Conservation (phyloP, 2,329 filamentous ascomycete species). For the Xylaria sp. region DNA sequence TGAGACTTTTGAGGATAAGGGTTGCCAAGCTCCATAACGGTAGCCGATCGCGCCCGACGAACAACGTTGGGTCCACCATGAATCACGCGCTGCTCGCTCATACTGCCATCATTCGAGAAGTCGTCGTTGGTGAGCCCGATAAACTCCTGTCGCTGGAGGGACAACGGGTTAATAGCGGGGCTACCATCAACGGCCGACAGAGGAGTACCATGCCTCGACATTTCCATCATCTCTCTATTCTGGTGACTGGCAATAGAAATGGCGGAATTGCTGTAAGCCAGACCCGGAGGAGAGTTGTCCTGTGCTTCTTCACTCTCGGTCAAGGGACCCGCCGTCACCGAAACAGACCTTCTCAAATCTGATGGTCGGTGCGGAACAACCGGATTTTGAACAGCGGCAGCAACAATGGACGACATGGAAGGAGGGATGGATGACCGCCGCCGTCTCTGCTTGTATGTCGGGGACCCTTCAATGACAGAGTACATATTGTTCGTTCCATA, state of each 20-base stretch:
- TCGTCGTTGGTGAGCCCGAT: conserved; percentile 59
- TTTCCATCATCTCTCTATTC: conserved; percentile 72
- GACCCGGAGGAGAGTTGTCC: conserved; percentile 72
- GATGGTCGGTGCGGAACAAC: conserved; percentile 72
- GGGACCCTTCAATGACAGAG: conserved; percentile 94
- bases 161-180: conserved; percentile 65
- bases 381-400: conserved; percentile 51
- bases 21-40: conserved; percentile 82
- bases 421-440: conserved; percentile 89
- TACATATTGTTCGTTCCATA: conserved; percentile 76
- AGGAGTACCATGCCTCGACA: conserved; percentile 89
- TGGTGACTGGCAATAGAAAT: conserved; percentile 61
- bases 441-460: conserved; percentile 96
- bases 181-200: conserved; percentile 78
- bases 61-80: conserved; percentile 69
- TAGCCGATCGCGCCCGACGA: conserved; percentile 86
- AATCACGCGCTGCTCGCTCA: conserved; percentile 62
- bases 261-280: conserved; percentile 65
- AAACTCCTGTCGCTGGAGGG: conserved; percentile 67
- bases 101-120: conserved; percentile 50
- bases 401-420: conserved; percentile 63
- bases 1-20: conserved; percentile 98
- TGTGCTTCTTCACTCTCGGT: conserved; percentile 73
- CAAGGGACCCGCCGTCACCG: conserved; percentile 76
- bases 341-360: conserved; percentile 86